Evolutionary conservation across 352 stramenopile species (phyloP).

Genomic region (Globisporangium solare): DNA sequence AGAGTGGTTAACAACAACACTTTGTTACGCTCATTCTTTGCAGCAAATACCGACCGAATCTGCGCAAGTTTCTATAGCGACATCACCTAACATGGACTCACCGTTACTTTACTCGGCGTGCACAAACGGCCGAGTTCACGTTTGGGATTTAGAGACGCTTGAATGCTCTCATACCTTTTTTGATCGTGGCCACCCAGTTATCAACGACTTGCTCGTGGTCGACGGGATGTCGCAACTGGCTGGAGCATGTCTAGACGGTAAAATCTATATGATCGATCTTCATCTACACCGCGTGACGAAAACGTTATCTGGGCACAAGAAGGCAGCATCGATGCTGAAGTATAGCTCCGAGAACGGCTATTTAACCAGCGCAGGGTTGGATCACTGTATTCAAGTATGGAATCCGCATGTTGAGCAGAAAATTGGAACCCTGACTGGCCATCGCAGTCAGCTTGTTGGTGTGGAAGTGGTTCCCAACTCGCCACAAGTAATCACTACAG

Average conservation of each 20-base stretch:
- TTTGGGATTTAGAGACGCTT: conserved; percentile 36
- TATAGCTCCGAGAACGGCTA: conserved; percentile 49
- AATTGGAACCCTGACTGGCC: conserved; percentile 38
- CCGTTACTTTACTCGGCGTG: conserved; percentile 33
- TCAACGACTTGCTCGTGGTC: conserved; percentile 39
- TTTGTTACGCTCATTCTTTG: not conserved
- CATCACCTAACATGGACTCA: conserved; percentile 2
- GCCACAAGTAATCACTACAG: conserved; percentile 46
- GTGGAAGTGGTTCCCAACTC: conserved; percentile 40
- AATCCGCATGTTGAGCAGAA: conserved; percentile 58
- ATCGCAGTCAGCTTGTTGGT: conserved; percentile 44
- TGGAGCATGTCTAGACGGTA: conserved; percentile 36
- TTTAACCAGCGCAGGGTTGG: conserved; percentile 45
- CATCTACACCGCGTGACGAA: conserved; percentile 20
- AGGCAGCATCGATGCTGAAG: conserved; percentile 37
- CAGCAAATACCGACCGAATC: conserved; percentile 48
- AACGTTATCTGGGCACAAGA: conserved; percentile 32
- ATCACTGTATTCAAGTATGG: conserved; percentile 55
- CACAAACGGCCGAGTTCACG: conserved; percentile 34
- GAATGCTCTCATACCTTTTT: conserved; percentile 35
- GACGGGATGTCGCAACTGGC: conserved; percentile 30
- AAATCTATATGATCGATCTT: conserved; percentile 59
- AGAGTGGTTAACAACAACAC: not conserved
- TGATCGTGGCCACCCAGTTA: conserved; percentile 19
- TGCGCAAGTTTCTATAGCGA: conserved; percentile 32